phyloP scores from a whole-genome alignment of 177 flowering plant genomes.

The Vitis hybrid region DNA sequence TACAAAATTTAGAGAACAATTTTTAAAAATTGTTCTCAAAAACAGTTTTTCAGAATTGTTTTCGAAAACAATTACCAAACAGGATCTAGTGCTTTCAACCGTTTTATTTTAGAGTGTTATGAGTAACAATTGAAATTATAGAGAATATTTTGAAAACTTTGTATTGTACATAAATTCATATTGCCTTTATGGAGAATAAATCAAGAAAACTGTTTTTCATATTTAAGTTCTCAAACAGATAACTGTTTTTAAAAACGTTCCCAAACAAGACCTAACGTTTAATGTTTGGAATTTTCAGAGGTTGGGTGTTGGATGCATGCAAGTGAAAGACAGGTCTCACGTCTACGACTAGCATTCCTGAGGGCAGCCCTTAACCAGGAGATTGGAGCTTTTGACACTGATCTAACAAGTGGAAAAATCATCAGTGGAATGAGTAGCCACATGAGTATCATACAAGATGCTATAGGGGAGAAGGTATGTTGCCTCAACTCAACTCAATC shows the following conservation, averaged over 20 bases:
- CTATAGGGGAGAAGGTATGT: slow-evolving; percentile 73
- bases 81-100: too few species aligned
- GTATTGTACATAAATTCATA: too few species aligned
- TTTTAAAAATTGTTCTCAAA: too few species aligned
- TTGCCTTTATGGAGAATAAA: too few species aligned
- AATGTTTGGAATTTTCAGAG: slow-evolving; percentile 35
- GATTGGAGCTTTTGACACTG: slow-evolving; percentile 67
- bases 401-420: slow-evolving; percentile 55
- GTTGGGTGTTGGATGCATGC: slow-evolving; percentile 77
- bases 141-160: too few species aligned
- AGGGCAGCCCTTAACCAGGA: slow-evolving; percentile 60
- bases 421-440: slow-evolving; percentile 61
- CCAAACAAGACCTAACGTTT: not conserved
- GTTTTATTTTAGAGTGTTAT: too few species aligned
- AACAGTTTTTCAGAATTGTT: too few species aligned
- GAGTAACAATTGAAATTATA: too few species aligned
- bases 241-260: not conserved
- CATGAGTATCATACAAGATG: slow-evolving; percentile 69
- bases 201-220: too few species aligned
- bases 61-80: too few species aligned
- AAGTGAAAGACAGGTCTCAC: slow-evolving; percentile 54
- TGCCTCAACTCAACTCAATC: too few species aligned
- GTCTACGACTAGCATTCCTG: slow-evolving; percentile 46
- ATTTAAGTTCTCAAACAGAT: not conserved
- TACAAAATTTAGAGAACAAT: too few species aligned